Evolutionary conservation across 768 basidiomycete genomes (phyloP).

Genomic region (Amanita molliuscula): DNA sequence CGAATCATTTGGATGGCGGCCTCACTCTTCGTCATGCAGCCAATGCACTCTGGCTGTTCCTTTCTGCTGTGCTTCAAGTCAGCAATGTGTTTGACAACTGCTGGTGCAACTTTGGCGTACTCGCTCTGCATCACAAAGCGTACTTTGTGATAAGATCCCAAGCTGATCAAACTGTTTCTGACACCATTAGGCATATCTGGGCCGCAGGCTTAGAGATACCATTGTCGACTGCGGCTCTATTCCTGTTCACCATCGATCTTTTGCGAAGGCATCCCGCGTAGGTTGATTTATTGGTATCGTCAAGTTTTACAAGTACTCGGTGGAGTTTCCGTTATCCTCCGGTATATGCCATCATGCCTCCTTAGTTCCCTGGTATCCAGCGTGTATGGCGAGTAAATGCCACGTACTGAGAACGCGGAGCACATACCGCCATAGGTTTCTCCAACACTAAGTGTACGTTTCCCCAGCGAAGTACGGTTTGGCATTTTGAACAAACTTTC

Average conservation of each 20-base stretch:
- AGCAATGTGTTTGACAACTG: conserved; percentile 21
- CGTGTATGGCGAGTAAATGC: no score
- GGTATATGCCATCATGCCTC: no score
- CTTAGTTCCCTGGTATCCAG: no score
- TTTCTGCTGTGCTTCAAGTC: conserved; percentile 21
- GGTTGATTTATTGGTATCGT: no score
- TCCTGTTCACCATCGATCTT: neutral
- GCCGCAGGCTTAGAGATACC: neutral
- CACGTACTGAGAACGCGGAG: no score
- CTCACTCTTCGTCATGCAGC: conserved; percentile 16
- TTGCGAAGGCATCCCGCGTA: neutral
- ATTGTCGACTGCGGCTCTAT: neutral
- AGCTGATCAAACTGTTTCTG: neutral
- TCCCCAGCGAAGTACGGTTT: no score
- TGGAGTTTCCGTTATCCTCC: no score
- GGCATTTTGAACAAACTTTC: no score
- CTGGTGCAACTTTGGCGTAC: conserved; percentile 24
- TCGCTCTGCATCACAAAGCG: conserved; percentile 16
- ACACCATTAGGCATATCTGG: neutral
- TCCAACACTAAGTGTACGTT: no score
- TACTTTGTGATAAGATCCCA: conserved; percentile 18
- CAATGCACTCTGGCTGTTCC: conserved; percentile 23
- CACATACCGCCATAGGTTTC: no score
- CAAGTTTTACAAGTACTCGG: no score
- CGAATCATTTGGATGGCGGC: conserved; percentile 12